These are phyloP conservation scores for Tolypocladium paradoxum DNA, from an alignment of 2,329 filamentous ascomycete genomes.

Conservation along the genomic window DNA sequence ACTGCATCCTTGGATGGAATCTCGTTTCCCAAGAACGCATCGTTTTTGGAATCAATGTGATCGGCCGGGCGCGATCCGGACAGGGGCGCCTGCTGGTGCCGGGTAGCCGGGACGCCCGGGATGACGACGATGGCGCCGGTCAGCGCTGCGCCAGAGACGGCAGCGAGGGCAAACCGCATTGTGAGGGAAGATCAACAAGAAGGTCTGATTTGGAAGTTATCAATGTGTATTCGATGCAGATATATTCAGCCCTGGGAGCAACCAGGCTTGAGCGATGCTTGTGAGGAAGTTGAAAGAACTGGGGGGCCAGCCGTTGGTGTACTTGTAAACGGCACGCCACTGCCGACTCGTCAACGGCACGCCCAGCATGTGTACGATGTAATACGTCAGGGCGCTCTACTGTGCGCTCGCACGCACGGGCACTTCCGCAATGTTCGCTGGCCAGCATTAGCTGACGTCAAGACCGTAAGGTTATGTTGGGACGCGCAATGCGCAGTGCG, in stretches of 20 bases:
- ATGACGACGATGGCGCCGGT: neutral
- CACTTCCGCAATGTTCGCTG: too few species aligned
- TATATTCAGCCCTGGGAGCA: neutral
- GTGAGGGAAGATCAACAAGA: too few species aligned
- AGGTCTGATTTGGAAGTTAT: neutral
- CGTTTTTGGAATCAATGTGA: neutral
- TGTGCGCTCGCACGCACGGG: neutral
- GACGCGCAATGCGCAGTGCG: neutral
- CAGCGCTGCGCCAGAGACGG: neutral
- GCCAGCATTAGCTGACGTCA: neutral
- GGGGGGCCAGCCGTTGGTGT: neutral
- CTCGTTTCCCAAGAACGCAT: neutral
- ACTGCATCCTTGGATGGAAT: neutral
- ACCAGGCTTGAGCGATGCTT: neutral
- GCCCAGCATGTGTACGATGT: neutral
- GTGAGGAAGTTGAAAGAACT: neutral
- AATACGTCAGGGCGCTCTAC: neutral
- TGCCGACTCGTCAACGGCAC: neutral
- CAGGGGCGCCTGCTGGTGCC: neutral
- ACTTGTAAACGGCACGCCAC: neutral
- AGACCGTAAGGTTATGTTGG: neutral
- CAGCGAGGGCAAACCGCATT: neutral
- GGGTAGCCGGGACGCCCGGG: neutral
- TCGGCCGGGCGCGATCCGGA: neutral
- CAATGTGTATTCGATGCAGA: neutral